Conservation (phyloP, 129 eudicot genomes). For the Chrysanthemum lavandulifolium region DNA sequence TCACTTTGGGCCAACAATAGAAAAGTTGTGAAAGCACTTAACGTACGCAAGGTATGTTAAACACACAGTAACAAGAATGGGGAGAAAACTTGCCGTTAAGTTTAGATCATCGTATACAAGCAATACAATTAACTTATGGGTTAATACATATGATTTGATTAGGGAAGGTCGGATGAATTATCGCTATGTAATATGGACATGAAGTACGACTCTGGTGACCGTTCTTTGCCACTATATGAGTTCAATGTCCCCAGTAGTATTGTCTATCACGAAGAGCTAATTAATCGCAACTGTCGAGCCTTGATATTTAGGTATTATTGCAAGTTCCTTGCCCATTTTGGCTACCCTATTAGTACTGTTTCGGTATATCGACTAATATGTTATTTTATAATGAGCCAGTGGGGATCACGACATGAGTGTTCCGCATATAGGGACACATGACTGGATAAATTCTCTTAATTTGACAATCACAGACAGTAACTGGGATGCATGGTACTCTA, state of each 20-base stretch:
- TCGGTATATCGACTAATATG: background rate
- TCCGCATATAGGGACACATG: slow-evolving; percentile 20
- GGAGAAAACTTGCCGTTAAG: too few species aligned
- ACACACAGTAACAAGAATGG: too few species aligned
- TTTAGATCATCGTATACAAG: too few species aligned
- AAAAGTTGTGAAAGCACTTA: slow-evolving; percentile 16
- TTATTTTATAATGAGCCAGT: slow-evolving; percentile 1
- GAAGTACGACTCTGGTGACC: slow-evolving; percentile 19
- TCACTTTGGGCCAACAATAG: slow-evolving; percentile 23
- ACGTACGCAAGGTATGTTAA: slow-evolving; percentile 15
- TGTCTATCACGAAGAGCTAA: slow-evolving; percentile 22
- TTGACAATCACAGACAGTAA: slow-evolving; percentile 20
- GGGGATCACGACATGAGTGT: slow-evolving; percentile 34
- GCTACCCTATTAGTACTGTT: too few species aligned
- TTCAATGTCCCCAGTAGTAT: slow-evolving; percentile 20
- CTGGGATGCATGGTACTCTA: slow-evolving; percentile 24
- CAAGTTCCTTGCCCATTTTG: background rate
- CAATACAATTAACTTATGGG: too few species aligned
- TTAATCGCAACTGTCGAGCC: slow-evolving; percentile 9
- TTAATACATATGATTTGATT: too few species aligned
- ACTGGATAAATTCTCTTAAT: slow-evolving; percentile 26
- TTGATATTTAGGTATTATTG: background rate
- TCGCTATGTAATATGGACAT: slow-evolving; percentile 22
- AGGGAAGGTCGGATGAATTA: too few species aligned
- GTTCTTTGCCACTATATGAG: slow-evolving; percentile 13